Evolutionary conservation across 2,329 filamentous ascomycete species (phyloP).

Genomic region (Colletotrichum cereale): DNA sequence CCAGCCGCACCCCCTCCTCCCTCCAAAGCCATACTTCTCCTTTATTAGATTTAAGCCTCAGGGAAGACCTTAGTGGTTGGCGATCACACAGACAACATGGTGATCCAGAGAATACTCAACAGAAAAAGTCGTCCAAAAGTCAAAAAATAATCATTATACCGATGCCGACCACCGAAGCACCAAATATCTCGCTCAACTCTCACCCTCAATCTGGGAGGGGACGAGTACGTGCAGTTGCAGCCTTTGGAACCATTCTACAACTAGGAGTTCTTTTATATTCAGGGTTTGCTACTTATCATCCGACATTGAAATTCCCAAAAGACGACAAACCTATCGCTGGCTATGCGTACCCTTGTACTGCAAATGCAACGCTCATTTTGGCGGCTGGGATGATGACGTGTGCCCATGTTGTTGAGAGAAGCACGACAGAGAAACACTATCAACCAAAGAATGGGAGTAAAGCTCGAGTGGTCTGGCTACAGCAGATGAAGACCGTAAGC

Average conservation of each 20-base stretch:
- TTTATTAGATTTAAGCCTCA: too few species aligned
- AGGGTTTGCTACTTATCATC: background rate
- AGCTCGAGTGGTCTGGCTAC: background rate
- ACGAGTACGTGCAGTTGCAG: background rate
- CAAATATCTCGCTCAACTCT: background rate
- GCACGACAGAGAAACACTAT: background rate
- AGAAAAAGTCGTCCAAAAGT: too few species aligned
- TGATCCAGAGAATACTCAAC: too few species aligned
- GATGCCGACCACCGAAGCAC: background rate
- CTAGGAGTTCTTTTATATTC: background rate
- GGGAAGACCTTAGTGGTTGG: too few species aligned
- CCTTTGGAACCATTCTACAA: background rate
- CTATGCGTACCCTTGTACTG: background rate
- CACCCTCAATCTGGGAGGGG: background rate
- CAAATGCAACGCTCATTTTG: background rate
- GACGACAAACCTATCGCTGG: background rate
- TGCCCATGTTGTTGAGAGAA: background rate
- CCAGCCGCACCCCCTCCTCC: too few species aligned
- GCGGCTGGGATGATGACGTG: background rate
- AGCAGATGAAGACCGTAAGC: conserved; percentile 5
- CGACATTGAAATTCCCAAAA: background rate
- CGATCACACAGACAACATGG: too few species aligned
- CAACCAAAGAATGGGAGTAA: background rate
- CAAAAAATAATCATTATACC: background rate
- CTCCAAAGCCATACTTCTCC: too few species aligned